Conservation (phyloP, 2,329 filamentous ascomycete species). For the Hypoxylon sp. region DNA sequence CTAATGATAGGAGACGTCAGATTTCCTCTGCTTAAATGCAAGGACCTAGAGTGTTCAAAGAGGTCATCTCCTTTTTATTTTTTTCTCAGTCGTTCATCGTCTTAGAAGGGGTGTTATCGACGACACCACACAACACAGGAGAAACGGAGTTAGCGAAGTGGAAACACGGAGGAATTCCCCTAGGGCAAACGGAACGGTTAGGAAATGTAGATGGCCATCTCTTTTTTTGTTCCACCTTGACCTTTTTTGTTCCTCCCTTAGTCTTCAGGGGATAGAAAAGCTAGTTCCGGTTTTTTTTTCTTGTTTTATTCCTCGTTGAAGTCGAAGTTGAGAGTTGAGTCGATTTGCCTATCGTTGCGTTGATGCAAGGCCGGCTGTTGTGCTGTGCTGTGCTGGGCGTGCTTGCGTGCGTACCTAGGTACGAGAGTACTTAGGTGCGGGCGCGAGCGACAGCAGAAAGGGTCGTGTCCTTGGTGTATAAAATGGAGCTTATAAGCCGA, state of each 20-base stretch:
- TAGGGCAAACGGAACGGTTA: slow-evolving; percentile 9
- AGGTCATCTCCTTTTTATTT: background rate
- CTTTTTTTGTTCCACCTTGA: background rate
- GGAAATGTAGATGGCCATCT: slow-evolving; percentile 19
- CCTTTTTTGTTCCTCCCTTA: background rate
- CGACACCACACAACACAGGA: slow-evolving; percentile 9
- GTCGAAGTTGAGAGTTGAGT: background rate
- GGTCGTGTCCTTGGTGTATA: slow-evolving; percentile 10
- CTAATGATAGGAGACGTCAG: background rate
- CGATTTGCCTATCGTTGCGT: background rate
- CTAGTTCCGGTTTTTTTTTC: slow-evolving; percentile 1
- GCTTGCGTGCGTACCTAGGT: background rate
- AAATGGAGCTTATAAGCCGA: background rate
- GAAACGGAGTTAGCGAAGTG: slow-evolving; percentile 13
- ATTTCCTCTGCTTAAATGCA: background rate
- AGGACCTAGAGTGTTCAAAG: background rate
- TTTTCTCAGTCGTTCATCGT: slow-evolving; percentile 2
- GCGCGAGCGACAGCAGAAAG: background rate
- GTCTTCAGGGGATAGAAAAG: slow-evolving; percentile 5
- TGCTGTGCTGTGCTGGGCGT: no score
- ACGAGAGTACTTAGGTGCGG: background rate
- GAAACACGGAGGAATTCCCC: slow-evolving; percentile 16
- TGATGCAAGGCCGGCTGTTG: slow-evolving; percentile 1
- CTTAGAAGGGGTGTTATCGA: slow-evolving; percentile 10
- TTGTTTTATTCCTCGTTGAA: background rate